Conservation (phyloP, 73 alveolate species). For the Tetrahymena elliotti region DNA sequence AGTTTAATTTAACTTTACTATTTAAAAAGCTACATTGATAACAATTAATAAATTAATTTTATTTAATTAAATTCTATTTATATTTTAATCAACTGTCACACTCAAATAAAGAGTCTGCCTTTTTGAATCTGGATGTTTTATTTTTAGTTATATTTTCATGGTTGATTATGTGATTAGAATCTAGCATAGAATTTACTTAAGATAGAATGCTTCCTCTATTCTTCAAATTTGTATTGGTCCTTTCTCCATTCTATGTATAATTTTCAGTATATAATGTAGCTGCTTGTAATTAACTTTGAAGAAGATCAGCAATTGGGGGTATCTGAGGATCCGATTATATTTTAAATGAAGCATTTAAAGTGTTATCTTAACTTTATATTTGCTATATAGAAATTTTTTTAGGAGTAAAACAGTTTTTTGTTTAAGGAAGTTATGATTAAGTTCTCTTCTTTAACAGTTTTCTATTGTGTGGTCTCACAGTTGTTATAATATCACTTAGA, state of each 20-base stretch:
- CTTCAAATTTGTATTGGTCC: background rate
- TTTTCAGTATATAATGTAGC: background rate
- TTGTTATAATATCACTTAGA: background rate
- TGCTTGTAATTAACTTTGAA: background rate
- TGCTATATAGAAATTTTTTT: background rate
- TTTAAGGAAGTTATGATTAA: background rate
- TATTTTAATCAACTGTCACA: background rate
- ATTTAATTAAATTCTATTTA: too few relatives aligned
- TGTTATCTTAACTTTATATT: background rate
- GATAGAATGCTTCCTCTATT: background rate
- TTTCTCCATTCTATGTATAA: background rate
- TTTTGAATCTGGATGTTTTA: background rate
- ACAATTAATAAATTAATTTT: too few relatives aligned
- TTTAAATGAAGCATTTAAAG: background rate
- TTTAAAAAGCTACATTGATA: too few relatives aligned
- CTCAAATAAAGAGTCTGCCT: background rate
- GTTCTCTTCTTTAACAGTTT: background rate
- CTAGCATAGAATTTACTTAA: background rate
- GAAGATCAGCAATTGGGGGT: background rate
- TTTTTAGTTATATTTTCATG: background rate
- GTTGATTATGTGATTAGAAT: background rate
- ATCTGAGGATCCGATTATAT: background rate
- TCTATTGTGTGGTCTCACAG: background rate
- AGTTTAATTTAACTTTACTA: too few relatives aligned
- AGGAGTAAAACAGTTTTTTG: background rate